Evolutionary conservation across 768 basidiomycete genomes (phyloP), one percentile per base, ranked within the genome.

Genomic region (Psilocybe subaeruginosa): DNA sequence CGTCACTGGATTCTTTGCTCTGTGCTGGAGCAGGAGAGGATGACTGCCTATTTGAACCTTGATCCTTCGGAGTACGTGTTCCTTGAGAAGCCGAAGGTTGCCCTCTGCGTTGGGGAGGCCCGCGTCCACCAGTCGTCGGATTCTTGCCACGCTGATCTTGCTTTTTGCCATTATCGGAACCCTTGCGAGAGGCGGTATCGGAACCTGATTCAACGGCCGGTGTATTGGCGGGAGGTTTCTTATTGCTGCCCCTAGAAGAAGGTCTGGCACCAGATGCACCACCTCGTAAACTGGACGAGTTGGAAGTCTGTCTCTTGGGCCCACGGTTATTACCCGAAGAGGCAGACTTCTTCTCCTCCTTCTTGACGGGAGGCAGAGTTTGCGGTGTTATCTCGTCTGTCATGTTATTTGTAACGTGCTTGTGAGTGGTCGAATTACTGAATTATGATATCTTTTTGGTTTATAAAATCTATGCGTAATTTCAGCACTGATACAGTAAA

Each of bases 391-490:
- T 78, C 82, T 91, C 87, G 83, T 93, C 92, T 75, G 89, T 91
- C 92, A 93, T 93, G 77, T 88, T 85, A 89, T 85, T 91, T 89
- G 88, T 93, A 82, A 86, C 73, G 81, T 77, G 77, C 72, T 72
- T 70, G 66, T 72, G 77, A 67, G 76, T 74, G 74, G 74, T 73
- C 67, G 70, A 74, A 76, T 78, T 83, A 74, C 74, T 68, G 66
- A 59, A 66, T 82, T 86, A 85, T 80, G 71, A 76, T 73, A 82
- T 78, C 80, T 79, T 80, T 78, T 77, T 72, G 70, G 55, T 59
- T 48, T 66, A 62, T 58, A 62, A 64, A 63, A 56, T 64, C 70
- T 66, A 51, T 56, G 58, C 59, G 57, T 57, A 31, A 52, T 35
- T 45, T 60, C 49, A 59, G 60, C 46, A 49, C 47, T 50, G 55